Evolutionary conservation across 176 grass and related monocot genomes (phyloP).

Genomic region (Secale cereale): DNA sequence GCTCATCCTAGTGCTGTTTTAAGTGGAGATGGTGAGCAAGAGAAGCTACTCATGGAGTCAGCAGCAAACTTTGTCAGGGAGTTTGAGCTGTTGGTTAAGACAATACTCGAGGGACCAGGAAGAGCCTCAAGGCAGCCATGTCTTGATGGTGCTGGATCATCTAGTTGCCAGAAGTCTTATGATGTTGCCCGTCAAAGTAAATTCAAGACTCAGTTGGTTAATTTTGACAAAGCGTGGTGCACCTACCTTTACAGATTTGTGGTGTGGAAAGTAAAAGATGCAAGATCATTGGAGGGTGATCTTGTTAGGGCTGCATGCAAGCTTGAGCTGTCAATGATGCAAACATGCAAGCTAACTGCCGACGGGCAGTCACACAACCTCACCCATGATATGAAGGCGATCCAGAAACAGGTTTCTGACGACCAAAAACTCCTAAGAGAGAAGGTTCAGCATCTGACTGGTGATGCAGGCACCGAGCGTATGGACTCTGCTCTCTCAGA

Average conservation of each 20-base stretch:
- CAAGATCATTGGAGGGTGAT: conserved; percentile 87
- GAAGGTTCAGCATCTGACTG: conserved; percentile 90
- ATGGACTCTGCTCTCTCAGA: conserved; percentile 87
- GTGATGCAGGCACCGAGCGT: conserved; percentile 65
- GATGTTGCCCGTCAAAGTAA: conserved; percentile 25
- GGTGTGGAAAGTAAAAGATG: conserved; percentile 94
- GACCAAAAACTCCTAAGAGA: conserved; percentile 84
- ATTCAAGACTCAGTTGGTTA: conserved; percentile 52
- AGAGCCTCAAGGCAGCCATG: conserved; percentile 26
- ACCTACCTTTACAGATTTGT: conserved; percentile 88
- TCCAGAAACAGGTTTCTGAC: conserved; percentile 89
- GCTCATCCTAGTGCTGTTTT: conserved; percentile 93
- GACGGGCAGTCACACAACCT: conserved; percentile 50
- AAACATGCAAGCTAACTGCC: conserved; percentile 69
- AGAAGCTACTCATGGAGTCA: conserved; percentile 64
- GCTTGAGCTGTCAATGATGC: conserved; percentile 97
- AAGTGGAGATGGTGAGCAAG: conserved; percentile 79
- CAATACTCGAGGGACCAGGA: conserved; percentile 42
- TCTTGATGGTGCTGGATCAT: conserved; percentile 1
- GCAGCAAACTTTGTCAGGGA: conserved; percentile 54
- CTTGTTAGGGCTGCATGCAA: conserved; percentile 93
- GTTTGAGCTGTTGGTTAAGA: conserved; percentile 69
- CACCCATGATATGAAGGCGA: conserved; percentile 90
- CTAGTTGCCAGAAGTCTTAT: not conserved
- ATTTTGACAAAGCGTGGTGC: conserved; percentile 82